These are phyloP conservation scores for Hypoxylon sp. DNA, from an alignment of 2,329 filamentous ascomycete species.

Conservation along the genomic window DNA sequence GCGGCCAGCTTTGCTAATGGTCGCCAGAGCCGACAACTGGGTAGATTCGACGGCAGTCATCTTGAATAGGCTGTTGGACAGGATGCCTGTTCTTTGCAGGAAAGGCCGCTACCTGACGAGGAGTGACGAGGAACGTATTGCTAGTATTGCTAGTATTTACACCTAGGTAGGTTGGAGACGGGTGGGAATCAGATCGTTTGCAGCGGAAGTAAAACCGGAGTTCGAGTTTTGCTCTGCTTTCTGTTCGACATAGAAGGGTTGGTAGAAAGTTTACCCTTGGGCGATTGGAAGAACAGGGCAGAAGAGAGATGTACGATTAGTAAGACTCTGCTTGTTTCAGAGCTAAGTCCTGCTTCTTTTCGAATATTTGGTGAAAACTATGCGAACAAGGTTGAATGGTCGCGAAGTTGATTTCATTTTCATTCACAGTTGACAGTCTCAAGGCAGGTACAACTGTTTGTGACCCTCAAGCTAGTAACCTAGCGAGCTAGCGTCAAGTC, in stretches of 20 bases:
- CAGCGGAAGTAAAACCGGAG: not conserved
- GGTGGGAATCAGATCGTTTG: not conserved
- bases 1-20: conserved; percentile 32
- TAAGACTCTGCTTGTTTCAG: not conserved
- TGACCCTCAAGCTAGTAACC: conserved; percentile 29
- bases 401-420: conserved; percentile 35
- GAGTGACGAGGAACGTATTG: not conserved
- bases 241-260: not conserved
- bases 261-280: not conserved
- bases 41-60: conserved; percentile 40
- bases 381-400: conserved; percentile 1
- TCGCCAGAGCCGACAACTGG: conserved; percentile 38
- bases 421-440: conserved; percentile 24
- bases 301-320: not conserved
- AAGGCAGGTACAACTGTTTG: conserved; percentile 6
- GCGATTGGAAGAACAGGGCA: not conserved
- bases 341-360: not conserved
- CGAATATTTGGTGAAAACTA: not conserved
- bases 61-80: conserved; percentile 10
- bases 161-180: conserved; percentile 8
- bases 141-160: not conserved
- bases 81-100: not conserved
- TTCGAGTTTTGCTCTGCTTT: conserved; percentile 9
- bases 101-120: not conserved
- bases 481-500: conserved; percentile 8